phyloP scores from a whole-genome alignment of 257 asterid species.

The Datura wrightii region DNA sequence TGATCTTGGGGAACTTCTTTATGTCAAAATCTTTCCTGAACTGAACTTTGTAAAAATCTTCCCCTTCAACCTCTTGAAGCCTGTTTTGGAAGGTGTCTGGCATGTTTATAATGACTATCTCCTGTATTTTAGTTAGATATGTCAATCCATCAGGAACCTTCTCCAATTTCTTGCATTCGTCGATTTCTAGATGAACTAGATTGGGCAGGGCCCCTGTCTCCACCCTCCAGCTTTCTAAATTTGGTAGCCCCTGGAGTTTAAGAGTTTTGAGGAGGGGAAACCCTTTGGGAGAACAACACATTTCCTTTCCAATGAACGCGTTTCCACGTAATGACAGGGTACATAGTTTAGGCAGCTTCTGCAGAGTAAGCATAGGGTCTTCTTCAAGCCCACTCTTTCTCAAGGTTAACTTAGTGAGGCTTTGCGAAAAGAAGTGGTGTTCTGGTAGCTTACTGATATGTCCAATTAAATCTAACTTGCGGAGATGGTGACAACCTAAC shows the following conservation, averaged over 20 bases:
- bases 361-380: conserved; percentile 58
- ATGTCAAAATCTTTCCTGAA: conserved; percentile 44
- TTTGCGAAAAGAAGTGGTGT: conserved; percentile 38
- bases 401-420: conserved; percentile 52
- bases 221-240: conserved; percentile 51
- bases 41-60: conserved; percentile 46
- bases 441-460: conserved; percentile 50
- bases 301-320: conserved; percentile 45
- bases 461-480: conserved; percentile 56
- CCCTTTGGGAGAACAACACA: conserved; percentile 47
- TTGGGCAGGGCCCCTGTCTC: conserved; percentile 55
- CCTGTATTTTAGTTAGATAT: conserved; percentile 44
- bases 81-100: conserved; percentile 49
- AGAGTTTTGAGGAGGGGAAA: conserved; percentile 49
- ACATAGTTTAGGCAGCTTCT: conserved; percentile 46
- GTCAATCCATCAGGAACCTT: conserved; percentile 54
- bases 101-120: conserved; percentile 39
- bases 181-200: conserved; percentile 47
- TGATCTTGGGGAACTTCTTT: conserved; percentile 28
- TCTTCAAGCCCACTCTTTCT: conserved; percentile 56
- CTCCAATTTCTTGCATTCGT: conserved; percentile 48
- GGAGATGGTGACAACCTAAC: conserved; percentile 50
- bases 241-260: conserved; percentile 43
- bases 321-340: conserved; percentile 46
- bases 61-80: conserved; percentile 49